Base-by-base conservation (phyloP, 176 grass and related monocot species). In the Calamus simplicifolius region DNA sequence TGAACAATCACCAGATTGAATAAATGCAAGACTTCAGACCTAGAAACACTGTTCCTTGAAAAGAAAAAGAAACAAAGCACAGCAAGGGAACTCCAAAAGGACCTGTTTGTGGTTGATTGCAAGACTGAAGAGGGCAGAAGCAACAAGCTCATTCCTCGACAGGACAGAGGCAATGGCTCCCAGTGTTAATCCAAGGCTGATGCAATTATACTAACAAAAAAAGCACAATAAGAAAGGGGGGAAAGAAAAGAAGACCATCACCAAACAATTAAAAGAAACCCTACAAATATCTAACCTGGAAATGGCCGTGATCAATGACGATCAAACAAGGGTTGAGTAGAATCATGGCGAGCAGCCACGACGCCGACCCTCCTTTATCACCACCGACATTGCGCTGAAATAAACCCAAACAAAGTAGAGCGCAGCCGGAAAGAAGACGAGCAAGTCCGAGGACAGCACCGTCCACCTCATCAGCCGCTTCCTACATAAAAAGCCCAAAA, bases 31-130 rank as follows among this genome's bases (percentile, higher is more conserved):
- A 43, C 12, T 43, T 12, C 35, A 43, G 35, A 43, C 2, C 35
- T 43, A 7, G 5, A 10, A 38, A 38, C 35, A 8, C 35, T 2
- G 35, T 38, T 8, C 35, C 35, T 38, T 12, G 35, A 38, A 38
- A 38, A 38, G 35, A 38, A 38, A 38, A 8, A 38, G 7, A 38
- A 38, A 10, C 16, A 57, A n/a, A 25, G 58, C 12, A 66, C 29
- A 56, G 10, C 69, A 17, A n/a, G 77, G 48, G 21, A 8, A 1
- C 21, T 23, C 21, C 21, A 23, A 23, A 23, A 23, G 19, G 52
- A 95, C 91, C 85, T 90, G 87, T 72, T 91, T 91, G 70, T 97
- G 92, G 57, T 88, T 97, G 43, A 91, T 85, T 49, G 92, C 84
- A 69, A 91, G 92, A 76, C 67, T 82, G 73, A 91, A 91, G 29